Evolutionary conservation across 805 yeast genomes (phyloP), one percentile per base, ranked within the genome.

Genomic region (Sugiyamaella marilandica): DNA sequence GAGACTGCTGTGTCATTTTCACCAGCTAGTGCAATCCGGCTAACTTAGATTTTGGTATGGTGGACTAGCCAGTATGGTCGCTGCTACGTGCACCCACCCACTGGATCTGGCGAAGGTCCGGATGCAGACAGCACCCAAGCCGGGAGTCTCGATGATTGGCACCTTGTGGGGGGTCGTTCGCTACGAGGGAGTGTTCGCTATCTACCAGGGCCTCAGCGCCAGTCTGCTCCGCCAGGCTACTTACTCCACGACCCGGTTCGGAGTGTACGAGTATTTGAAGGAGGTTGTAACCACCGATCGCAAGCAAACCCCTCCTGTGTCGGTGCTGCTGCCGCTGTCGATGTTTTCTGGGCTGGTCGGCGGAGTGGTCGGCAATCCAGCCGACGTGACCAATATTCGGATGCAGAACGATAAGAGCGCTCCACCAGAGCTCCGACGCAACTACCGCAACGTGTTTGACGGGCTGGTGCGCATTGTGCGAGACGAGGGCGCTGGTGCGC

Each of bases 291-390:
- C 74, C 33, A 45, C 50, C 2, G 68, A 68, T 11, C 74, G 77
- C 31, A 59, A 68, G 8, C 72, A 70, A 18, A 68, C 67, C 49
- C 71, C 74, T 26, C 85, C 85, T 4, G 76, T 83, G 5, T 81
- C 87, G 51, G 75, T 79, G 14, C 73, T 88, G 50, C 71, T 88
- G 51, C 89, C 92, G 9, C 76, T 83, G 70, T 87, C 95, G 3
- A 87, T 88, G 94, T 58, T 85, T n/a, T 81, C 91, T 10, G 96
- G 96, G 50, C 86, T 84, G 26, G 68, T 82, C 53, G 96, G 96
- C 55, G 95, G 95, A 9, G 69, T 87, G 19, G 85, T 86, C 1
- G 96, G 96, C 19, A 88, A 88, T 64, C 95, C 96, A 2, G 82
- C 94, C 1, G 96, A 88, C 65, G 85, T 88, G 11, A 89, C 87